Percentiles rank a stretch among this genome's conserved stretches.
Evolutionary conservation across 2,329 filamentous ascomycete genomes (phyloP).

Genomic region (Aspergillus intermedius): DNA sequence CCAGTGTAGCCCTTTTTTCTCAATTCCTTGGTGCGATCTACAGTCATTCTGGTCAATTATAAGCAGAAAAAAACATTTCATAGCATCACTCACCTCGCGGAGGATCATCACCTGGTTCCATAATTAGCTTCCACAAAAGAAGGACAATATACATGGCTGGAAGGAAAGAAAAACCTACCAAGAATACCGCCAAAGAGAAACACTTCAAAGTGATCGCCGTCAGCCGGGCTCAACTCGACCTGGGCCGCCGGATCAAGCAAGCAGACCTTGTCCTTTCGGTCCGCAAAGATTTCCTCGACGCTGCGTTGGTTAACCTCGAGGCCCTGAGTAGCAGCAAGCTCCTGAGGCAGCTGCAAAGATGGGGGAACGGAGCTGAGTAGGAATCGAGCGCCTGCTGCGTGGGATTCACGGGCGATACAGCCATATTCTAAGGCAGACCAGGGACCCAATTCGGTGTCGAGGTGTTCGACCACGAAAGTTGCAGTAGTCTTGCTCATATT

Average conservation of each 20-base stretch:
- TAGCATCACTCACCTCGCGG: slow-evolving; percentile 62
- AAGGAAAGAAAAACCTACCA: slow-evolving; percentile 45
- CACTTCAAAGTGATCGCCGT: slow-evolving; percentile 75
- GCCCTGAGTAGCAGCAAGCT: slow-evolving; percentile 55
- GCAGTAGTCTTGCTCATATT: slow-evolving; percentile 38
- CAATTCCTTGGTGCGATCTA: slow-evolving; percentile 91
- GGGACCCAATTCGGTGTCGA: slow-evolving; percentile 85
- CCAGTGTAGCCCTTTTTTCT: slow-evolving; percentile 88
- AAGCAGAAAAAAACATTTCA: neutral
- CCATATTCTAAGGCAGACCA: slow-evolving; percentile 95
- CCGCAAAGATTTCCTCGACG: slow-evolving; percentile 73
- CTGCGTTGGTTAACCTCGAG: slow-evolving; percentile 68
- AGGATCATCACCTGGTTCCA: slow-evolving; percentile 73
- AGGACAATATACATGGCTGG: neutral
- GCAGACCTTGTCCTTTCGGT: slow-evolving; percentile 70
- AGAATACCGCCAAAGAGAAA: slow-evolving; percentile 96
- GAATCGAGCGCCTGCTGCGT: slow-evolving; percentile 61
- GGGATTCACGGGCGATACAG: slow-evolving; percentile 76
- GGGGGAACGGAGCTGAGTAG: slow-evolving; percentile 73
- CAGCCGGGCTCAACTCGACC: slow-evolving; percentile 74
- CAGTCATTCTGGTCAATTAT: slow-evolving; percentile 2
- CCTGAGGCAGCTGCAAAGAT: slow-evolving; percentile 53
- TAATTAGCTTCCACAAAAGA: slow-evolving; percentile 4
- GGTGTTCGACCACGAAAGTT: slow-evolving; percentile 91
- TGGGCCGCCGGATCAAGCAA: slow-evolving; percentile 79